phyloP scores from a whole-genome alignment of 108 stramenopile genomes.

The Nitzschia sp. region DNA sequence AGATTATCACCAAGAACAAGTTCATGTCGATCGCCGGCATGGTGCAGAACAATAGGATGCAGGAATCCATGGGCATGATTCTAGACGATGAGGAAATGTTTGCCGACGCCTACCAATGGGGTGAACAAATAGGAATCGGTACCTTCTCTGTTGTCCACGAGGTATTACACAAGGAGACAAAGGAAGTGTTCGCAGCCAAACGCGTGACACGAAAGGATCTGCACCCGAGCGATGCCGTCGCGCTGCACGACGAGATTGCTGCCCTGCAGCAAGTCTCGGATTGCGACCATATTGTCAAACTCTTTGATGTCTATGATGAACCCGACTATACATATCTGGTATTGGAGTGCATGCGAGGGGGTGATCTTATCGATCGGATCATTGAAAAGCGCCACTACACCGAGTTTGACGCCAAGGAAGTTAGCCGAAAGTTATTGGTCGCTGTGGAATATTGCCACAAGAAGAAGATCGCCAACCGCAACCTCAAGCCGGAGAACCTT shows the following conservation, averaged over 20 bases:
- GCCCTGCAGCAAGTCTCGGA: slow-evolving; percentile 55
- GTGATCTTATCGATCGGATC: slow-evolving; percentile 93
- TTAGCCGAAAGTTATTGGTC: slow-evolving; percentile 58
- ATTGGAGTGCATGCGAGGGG: slow-evolving; percentile 82
- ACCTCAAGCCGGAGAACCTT: slow-evolving; percentile 89
- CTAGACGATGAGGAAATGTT: slow-evolving; percentile 38
- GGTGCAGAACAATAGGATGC: slow-evolving; percentile 9
- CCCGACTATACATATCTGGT: slow-evolving; percentile 70
- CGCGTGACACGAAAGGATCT: slow-evolving; percentile 60
- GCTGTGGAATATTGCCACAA: slow-evolving; percentile 87
- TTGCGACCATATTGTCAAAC: slow-evolving; percentile 66
- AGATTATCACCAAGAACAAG: slow-evolving; percentile 32
- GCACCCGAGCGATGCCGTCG: slow-evolving; percentile 57
- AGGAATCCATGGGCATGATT: slow-evolving; percentile 6
- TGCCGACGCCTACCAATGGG: slow-evolving; percentile 29
- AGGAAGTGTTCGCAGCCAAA: slow-evolving; percentile 60
- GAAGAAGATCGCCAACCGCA: slow-evolving; percentile 77
- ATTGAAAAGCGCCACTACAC: slow-evolving; percentile 74
- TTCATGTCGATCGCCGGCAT: slow-evolving; percentile 38
- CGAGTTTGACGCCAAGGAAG: slow-evolving; percentile 73
- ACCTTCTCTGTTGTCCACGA: slow-evolving; percentile 70
- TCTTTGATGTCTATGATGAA: slow-evolving; percentile 77
- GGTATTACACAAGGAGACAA: slow-evolving; percentile 50
- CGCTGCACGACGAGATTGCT: slow-evolving; percentile 69
- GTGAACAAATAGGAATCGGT: slow-evolving; percentile 62